These are phyloP conservation scores for Pascua sp. DNA, from an alignment of 1,284 basidiomycete species.

Conservation along the genomic window DNA sequence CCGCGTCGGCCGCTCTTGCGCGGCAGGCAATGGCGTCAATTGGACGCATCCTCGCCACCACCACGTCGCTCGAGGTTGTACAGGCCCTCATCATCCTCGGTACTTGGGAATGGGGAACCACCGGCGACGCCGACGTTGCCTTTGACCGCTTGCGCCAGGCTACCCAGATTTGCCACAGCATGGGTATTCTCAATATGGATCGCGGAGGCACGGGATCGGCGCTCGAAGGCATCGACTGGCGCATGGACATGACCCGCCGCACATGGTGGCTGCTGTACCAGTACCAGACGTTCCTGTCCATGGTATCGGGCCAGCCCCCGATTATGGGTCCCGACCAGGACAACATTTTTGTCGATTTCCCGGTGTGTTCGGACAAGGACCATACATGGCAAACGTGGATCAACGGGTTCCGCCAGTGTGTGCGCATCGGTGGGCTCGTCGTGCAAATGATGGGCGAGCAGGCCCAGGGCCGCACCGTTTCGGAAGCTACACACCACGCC, in stretches of 20 bases:
- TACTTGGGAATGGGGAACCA: conserved; percentile 48
- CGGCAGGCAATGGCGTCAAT: conserved; percentile 23
- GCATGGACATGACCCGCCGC: conserved; percentile 43
- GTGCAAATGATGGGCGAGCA: too few relatives aligned
- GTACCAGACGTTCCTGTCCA: conserved; percentile 31
- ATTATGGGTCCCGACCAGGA: conserved; percentile 39
- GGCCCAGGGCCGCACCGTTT: too few relatives aligned
- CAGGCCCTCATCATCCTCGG: conserved; percentile 44
- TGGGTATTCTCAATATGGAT: conserved; percentile 46
- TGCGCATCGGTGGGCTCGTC: conserved; percentile 18
- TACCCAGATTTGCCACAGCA: conserved; percentile 42
- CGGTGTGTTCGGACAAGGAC: conserved; percentile 39
- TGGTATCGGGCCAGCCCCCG: conserved; percentile 35
- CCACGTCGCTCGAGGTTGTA: conserved; percentile 35
- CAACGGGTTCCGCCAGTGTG: conserved; percentile 37
- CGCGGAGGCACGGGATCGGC: conserved; percentile 13
- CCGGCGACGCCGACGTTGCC: conserved; percentile 32
- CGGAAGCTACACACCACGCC: neutral
- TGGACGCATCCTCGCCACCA: conserved; percentile 13
- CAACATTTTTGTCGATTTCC: conserved; percentile 44
- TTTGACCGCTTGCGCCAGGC: conserved; percentile 31
- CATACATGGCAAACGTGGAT: conserved; percentile 46
- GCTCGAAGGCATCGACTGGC: conserved; percentile 45
- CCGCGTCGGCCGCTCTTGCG: conserved; percentile 27
- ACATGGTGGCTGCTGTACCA: conserved; percentile 49